Evolutionary conservation across 2,329 filamentous ascomycete genomes (phyloP).

Genomic region (Phialocephala subalpina): DNA sequence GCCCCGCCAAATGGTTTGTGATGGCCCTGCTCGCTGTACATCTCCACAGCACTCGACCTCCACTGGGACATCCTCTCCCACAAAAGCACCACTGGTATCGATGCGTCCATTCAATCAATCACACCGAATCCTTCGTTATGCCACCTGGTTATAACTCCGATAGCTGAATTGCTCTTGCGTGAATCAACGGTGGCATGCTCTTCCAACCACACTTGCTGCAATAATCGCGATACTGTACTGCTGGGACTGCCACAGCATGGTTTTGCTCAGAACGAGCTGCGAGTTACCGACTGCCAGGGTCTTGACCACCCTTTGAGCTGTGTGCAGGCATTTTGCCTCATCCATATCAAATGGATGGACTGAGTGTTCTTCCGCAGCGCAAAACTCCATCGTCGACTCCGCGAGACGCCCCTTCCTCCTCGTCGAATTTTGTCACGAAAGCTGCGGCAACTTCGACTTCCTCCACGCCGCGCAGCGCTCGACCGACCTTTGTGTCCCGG

Average conservation of each 20-base stretch:
- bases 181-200: background rate
- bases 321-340: conserved; percentile 9
- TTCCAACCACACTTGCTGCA: background rate
- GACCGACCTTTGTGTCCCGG: conserved; percentile 26
- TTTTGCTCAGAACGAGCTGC: conserved; percentile 25
- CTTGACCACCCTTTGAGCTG: conserved; percentile 8
- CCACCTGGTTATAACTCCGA: background rate
- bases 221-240: background rate
- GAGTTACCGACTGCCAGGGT: conserved; percentile 31
- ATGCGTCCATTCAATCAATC: background rate
- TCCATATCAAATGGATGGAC: conserved; percentile 27
- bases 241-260: conserved; percentile 27
- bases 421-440: background rate
- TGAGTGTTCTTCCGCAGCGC: conserved; percentile 26
- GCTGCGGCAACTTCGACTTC: conserved; percentile 10
- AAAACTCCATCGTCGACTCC: conserved; percentile 6
- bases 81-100: background rate
- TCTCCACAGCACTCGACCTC: too few relatives aligned
- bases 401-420: background rate
- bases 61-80: too few relatives aligned
- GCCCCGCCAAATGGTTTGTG: background rate
- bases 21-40: background rate
- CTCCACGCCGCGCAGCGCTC: conserved; percentile 27
- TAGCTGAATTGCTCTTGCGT: background rate
- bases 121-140: background rate